phyloP scores from a whole-genome alignment of 2,329 filamentous ascomycete genomes.

The Scytalidium lignicola region DNA sequence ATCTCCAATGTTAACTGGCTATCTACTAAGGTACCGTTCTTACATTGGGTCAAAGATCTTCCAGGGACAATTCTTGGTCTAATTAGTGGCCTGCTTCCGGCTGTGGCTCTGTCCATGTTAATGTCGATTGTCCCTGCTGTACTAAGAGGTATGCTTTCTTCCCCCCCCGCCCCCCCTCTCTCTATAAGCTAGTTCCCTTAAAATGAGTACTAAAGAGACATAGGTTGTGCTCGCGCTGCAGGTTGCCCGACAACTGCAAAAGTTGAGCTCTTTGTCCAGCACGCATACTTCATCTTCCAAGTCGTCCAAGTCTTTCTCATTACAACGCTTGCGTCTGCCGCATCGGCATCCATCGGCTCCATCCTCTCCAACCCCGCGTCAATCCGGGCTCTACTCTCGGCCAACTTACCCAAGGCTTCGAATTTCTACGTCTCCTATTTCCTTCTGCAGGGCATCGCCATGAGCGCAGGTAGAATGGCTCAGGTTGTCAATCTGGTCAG shows the following conservation, averaged over 20 bases:
- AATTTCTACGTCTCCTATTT: slow-evolving; percentile 69
- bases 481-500: slow-evolving; percentile 54
- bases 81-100: slow-evolving; percentile 57
- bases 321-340: slow-evolving; percentile 59
- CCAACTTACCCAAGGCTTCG: slow-evolving; percentile 55
- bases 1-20: slow-evolving; percentile 59
- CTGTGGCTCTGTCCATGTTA: slow-evolving; percentile 53
- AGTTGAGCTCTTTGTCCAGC: slow-evolving; percentile 58
- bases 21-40: slow-evolving; percentile 45
- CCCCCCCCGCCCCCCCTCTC: background rate
- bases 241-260: slow-evolving; percentile 54
- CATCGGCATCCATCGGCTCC: slow-evolving; percentile 46
- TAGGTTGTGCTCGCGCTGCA: slow-evolving; percentile 53
- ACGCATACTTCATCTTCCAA: slow-evolving; percentile 58
- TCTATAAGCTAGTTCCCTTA: slow-evolving; percentile 8
- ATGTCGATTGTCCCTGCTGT: slow-evolving; percentile 57
- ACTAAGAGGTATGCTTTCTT: slow-evolving; percentile 43
- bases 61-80: slow-evolving; percentile 52
- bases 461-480: slow-evolving; percentile 53
- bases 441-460: slow-evolving; percentile 59
- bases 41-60: slow-evolving; percentile 52
- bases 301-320: slow-evolving; percentile 65
- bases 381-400: slow-evolving; percentile 45
- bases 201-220: background rate
- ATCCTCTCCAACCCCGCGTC: slow-evolving; percentile 46